Percentiles rank a stretch among this genome's conserved stretches.
phyloP scores from a whole-genome alignment of 2,329 filamentous ascomycete species.

The Stemphylium beticola region DNA sequence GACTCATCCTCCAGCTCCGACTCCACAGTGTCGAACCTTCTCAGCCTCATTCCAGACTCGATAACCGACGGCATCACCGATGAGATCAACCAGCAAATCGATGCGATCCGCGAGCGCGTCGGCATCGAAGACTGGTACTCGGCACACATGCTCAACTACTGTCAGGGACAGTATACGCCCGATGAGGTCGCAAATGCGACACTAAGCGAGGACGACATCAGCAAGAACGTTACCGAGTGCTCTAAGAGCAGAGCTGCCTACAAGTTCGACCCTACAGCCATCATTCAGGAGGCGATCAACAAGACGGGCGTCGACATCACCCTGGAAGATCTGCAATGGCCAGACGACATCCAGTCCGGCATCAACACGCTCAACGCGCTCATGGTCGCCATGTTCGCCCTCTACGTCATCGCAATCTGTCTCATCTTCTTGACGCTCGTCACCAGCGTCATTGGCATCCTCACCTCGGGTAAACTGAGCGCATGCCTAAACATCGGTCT shows the following conservation, averaged over 20 bases:
- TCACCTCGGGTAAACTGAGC: conserved; percentile 53
- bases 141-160: conserved; percentile 66
- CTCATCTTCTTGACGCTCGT: conserved; percentile 60
- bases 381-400: conserved; percentile 60
- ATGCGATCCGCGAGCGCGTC: conserved; percentile 56
- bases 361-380: conserved; percentile 59
- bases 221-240: conserved; percentile 62
- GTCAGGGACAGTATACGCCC: conserved; percentile 58
- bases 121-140: conserved; percentile 68
- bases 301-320: conserved; percentile 52
- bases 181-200: conserved; percentile 52
- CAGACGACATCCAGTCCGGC: conserved; percentile 60
- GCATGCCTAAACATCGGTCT: conserved; percentile 59
- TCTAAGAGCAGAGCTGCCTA: conserved; percentile 61
- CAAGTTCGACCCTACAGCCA: conserved; percentile 61
- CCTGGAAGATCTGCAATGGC: conserved; percentile 63
- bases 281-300: conserved; percentile 58
- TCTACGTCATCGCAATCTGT: conserved; percentile 65
- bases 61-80: conserved; percentile 43
- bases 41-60: conserved; percentile 45
- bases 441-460: conserved; percentile 53
- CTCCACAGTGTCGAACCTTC: conserved; percentile 35
- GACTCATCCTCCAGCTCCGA: conserved; percentile 28
- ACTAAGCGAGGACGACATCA: conserved; percentile 49
- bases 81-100: conserved; percentile 48